Evolutionary conservation across 1,284 basidiomycete genomes (phyloP).

Genomic region (Tilletia indica): DNA sequence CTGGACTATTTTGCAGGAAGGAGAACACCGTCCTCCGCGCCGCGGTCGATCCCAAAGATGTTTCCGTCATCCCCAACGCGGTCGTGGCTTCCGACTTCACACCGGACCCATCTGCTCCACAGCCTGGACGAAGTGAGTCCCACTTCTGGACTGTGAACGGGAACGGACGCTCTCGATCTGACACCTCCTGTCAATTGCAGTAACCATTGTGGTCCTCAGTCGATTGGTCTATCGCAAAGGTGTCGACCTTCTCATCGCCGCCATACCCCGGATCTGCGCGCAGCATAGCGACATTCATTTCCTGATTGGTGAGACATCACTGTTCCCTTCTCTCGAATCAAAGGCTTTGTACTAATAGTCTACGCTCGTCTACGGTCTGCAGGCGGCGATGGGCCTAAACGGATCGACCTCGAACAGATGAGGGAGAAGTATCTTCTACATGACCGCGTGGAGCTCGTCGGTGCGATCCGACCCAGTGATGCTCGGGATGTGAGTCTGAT

Average conservation of each 20-base stretch:
- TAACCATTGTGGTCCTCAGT: conserved; percentile 90
- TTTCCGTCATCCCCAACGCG: conserved; percentile 76
- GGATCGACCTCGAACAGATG: conserved; percentile 93
- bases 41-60: conserved; percentile 57
- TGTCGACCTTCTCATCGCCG: conserved; percentile 87
- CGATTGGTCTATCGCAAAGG: conserved; percentile 96
- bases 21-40: conserved; percentile 93
- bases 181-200: conserved; percentile 58
- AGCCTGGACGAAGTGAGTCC: conserved; percentile 20
- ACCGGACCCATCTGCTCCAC: conserved; percentile 60
- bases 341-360: too few species aligned
- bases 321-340: not conserved
- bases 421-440: conserved; percentile 84
- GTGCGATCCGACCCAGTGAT: conserved; percentile 74
- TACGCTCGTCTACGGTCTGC: not conserved
- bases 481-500: conserved; percentile 70
- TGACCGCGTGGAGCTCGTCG: conserved; percentile 84
- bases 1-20: conserved; percentile 38
- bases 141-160: too few species aligned
- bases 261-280: conserved; percentile 82
- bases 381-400: conserved; percentile 85
- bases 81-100: conserved; percentile 82
- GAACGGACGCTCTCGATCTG: not conserved
- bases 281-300: conserved; percentile 81
- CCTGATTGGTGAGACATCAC: conserved; percentile 68